Evolutionary conservation across 768 basidiomycete genomes (phyloP).

Genomic region (Multifurca ochricompacta): DNA sequence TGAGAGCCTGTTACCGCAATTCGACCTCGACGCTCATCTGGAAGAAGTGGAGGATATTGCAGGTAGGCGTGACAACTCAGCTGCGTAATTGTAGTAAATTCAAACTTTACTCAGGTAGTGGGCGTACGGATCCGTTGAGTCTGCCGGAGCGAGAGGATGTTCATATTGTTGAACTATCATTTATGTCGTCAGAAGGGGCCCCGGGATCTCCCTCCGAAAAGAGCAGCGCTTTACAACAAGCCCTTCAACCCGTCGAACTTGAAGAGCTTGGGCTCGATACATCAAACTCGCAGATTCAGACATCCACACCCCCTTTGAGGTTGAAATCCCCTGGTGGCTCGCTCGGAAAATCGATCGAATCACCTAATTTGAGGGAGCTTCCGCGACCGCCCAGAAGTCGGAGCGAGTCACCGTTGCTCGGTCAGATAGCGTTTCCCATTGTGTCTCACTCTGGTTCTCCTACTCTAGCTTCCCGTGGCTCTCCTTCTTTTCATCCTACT

Average conservation of each 20-base stretch:
- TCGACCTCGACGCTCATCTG: conserved; percentile 24
- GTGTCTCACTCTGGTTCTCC: not conserved
- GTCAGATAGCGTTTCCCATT: not conserved
- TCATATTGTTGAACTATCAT: conserved; percentile 25
- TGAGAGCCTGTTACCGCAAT: conserved; percentile 32
- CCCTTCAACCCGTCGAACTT: conserved; percentile 31
- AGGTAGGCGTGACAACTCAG: conserved; percentile 2
- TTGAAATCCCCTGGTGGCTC: conserved; percentile 2
- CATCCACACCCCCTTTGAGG: conserved; percentile 17
- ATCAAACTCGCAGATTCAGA: conserved; percentile 10
- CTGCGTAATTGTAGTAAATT: not conserved
- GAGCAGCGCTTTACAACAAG: conserved; percentile 30
- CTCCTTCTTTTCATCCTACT: conserved; percentile 7
- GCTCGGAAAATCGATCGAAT: conserved; percentile 1
- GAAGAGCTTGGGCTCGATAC: conserved; percentile 19
- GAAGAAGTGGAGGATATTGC: not conserved
- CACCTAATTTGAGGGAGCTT: conserved; percentile 14
- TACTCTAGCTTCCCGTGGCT: not conserved
- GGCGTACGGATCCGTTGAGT: conserved; percentile 26
- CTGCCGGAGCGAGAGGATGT: conserved; percentile 26
- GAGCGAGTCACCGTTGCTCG: conserved; percentile 16
- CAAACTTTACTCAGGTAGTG: conserved; percentile 21
- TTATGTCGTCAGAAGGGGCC: conserved; percentile 22
- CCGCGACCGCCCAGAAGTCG: conserved; percentile 10
- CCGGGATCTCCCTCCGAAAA: conserved; percentile 17